Evolutionary conservation across 1,139 yeast species (phyloP).

Genomic region (Nakaseomyces sp.): DNA sequence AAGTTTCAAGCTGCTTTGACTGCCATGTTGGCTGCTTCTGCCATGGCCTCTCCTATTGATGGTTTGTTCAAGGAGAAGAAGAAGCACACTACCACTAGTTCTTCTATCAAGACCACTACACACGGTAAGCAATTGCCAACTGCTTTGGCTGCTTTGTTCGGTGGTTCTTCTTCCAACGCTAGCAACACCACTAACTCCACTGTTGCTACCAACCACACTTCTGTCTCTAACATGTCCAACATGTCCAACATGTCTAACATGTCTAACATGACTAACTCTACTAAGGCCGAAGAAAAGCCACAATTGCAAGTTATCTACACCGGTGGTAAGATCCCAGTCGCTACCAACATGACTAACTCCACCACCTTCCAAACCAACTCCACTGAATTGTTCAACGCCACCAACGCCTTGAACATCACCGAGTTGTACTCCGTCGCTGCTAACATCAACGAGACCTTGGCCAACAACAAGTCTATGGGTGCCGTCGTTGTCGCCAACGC

Average conservation of each 20-base stretch:
- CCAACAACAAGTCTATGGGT: slow-evolving; percentile 17
- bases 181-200: slow-evolving; percentile 6
- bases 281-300: slow-evolving; percentile 7
- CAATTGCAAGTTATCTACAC: slow-evolving; percentile 21
- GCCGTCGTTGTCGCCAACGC: slow-evolving; percentile 22
- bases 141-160: slow-evolving; percentile 1
- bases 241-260: slow-evolving; percentile 6
- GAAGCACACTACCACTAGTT: not conserved
- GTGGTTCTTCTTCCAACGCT: not conserved
- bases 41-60: slow-evolving; percentile 17
- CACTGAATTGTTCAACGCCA: slow-evolving; percentile 19
- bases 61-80: slow-evolving; percentile 8
- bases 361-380: slow-evolving; percentile 11
- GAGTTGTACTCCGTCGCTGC: slow-evolving; percentile 23
- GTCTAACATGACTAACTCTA: slow-evolving; percentile 9
- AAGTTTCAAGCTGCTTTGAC: slow-evolving; percentile 12
- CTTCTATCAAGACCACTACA: too few species aligned
- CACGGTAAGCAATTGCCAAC: slow-evolving; percentile 2
- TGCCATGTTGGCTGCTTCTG: slow-evolving; percentile 16
- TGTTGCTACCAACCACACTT: not conserved
- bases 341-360: slow-evolving; percentile 13
- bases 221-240: not conserved
- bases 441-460: slow-evolving; percentile 17
- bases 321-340: slow-evolving; percentile 22
- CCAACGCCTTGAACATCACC: slow-evolving; percentile 20